Evolutionary conservation across 495 filamentous ascomycete species (phyloP).

Genomic region (Pyronema domesticum): DNA sequence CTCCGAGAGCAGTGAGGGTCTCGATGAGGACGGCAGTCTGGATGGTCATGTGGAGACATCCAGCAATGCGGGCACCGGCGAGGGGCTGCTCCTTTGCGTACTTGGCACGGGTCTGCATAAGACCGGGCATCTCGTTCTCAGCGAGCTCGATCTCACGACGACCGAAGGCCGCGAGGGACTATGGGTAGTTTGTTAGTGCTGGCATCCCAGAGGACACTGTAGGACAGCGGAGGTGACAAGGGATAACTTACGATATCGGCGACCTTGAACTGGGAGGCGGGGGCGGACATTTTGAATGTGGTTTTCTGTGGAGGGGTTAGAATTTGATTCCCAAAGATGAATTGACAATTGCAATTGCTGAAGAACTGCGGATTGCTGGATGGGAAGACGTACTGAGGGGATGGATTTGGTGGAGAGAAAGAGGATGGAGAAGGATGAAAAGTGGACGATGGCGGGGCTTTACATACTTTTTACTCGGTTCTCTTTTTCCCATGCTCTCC

Average conservation of each 20-base stretch:
- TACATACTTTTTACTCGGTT: too few relatives aligned
- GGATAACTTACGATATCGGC: conserved; percentile 60
- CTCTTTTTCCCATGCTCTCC: too few relatives aligned
- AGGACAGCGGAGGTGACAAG: background rate
- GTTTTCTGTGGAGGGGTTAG: too few relatives aligned
- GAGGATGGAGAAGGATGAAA: too few relatives aligned
- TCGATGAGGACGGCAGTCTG: conserved; percentile 98
- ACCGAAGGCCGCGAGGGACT: conserved; percentile 89
- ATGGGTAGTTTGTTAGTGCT: conserved; percentile 3
- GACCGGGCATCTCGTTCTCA: conserved; percentile 61
- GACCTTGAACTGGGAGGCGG: conserved; percentile 91
- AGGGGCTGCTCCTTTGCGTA: conserved; percentile 88
- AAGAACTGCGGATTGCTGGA: background rate
- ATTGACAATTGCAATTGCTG: conserved; percentile 1
- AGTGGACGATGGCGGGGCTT: too few relatives aligned
- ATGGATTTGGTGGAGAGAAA: too few relatives aligned
- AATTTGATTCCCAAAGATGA: too few relatives aligned
- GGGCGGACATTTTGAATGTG: conserved; percentile 44
- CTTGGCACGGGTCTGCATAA: conserved; percentile 85
- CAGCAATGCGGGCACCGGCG: conserved; percentile 72
- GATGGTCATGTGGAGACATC: conserved; percentile 99
- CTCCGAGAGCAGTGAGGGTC: conserved; percentile 81
- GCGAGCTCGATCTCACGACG: conserved; percentile 97
- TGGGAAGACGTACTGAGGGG: too few relatives aligned
- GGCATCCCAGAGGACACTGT: background rate